Base-by-base conservation (phyloP, 2,329 filamentous ascomycete genomes). In the Polytolypa hystricis region DNA sequence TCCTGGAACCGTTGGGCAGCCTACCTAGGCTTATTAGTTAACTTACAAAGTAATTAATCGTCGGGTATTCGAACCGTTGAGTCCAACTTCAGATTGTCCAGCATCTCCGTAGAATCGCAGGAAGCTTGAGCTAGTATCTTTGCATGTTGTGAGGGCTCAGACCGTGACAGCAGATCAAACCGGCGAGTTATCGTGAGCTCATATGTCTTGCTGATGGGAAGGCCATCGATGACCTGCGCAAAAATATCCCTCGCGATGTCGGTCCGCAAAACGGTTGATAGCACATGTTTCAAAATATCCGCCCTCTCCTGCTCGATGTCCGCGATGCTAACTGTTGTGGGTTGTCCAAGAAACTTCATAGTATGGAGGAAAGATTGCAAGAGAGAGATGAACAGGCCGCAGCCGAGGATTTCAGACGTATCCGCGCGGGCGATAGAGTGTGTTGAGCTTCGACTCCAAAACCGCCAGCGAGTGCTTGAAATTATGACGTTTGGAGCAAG, bases 181-280 rank as follows among this genome's bases (percentile, higher is more conserved):
- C 27, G 35, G 7, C n/a, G 14, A 16, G 27, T 37, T 31, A 25
- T 37, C 12, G 14, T 31, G 14, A 30, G 16, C 18, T 37, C 35
- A 27, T 37, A 37, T 12, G 26, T 30, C 4, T 17, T n/a, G 9
- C 16, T 20, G 16, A 30, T 25, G 7, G 35, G 35, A 11, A 37
- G 16, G 3, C 35, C 35, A 30, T 37, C 35, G 7, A 37, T 37
- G 19, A 30, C 35, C 26, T 37, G 35, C 4, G 35, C 25, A 20
- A 30, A 20, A 4, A 37, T 23, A 14, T 37, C 18, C 16, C 30
- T 29, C 18, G 8, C 26, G 9, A 18, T 14, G 8, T 30, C 17
- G 15, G 14, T 37, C 12, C 12, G 26, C 21, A 37, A 9, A 31
- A 37, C 11, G 9, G 26, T 37, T 3, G 35, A 30, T 2, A 37